A percentile compares a stretch with the other conserved stretches of the same genome.
Evolutionary conservation across 2,329 filamentous ascomycete species (phyloP).

Genomic region (Calycina herbarum): DNA sequence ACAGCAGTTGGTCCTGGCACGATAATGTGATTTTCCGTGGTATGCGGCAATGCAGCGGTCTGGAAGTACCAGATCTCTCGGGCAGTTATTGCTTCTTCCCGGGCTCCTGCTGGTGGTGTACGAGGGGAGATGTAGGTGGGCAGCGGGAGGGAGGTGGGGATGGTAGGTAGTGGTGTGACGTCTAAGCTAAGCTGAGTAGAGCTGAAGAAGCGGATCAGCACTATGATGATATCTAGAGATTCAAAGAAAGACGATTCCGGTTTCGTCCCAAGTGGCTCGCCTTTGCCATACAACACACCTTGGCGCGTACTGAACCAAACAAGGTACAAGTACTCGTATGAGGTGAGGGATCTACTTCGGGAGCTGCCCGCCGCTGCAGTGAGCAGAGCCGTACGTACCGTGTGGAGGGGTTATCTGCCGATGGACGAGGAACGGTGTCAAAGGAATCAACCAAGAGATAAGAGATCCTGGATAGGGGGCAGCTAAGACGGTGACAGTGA

Average conservation of each 20-base stretch:
- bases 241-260: not conserved
- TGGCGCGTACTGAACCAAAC: not conserved
- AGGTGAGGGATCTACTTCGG: not conserved
- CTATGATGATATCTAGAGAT: not conserved
- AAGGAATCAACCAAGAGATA: conserved; percentile 1
- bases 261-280: not conserved
- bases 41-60: not conserved
- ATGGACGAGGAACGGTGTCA: not conserved
- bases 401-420: not conserved
- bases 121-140: not conserved
- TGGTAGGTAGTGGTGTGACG: not conserved
- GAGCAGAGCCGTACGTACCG: conserved; percentile 1
- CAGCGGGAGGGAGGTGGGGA: not conserved
- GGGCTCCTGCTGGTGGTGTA: not conserved
- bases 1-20: not conserved
- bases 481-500: not conserved
- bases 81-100: not conserved
- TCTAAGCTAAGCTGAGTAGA: not conserved
- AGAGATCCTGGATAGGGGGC: conserved; percentile 8
- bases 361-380: not conserved
- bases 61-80: not conserved
- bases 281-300: not conserved
- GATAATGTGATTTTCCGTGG: conserved; percentile 4
- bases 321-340: not conserved
- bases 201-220: not conserved